Base-by-base conservation (phyloP, 352 stramenopile species). In the Saprolegnia parasitica region DNA sequence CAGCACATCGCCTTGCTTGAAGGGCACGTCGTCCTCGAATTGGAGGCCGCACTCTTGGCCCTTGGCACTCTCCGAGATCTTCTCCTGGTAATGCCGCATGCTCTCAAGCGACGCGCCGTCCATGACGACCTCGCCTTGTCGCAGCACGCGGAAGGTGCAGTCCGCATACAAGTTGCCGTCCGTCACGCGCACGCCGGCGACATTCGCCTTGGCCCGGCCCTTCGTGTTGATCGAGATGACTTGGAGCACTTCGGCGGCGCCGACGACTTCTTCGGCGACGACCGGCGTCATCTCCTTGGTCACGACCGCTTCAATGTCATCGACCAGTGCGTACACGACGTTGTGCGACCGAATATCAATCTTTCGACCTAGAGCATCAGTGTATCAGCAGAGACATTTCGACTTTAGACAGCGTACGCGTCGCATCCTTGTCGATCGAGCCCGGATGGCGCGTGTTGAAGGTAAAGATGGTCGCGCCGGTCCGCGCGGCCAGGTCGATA, bases 41-140 rank as follows among this genome's bases (percentile, higher is more conserved):
- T 96, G 91, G 71, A 99, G 96, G 64, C 98, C 98, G 75, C 97
- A 99, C 76, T 99, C 98, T 71, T 98, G 91, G 60, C 97, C 97
- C 74, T 96, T 90, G 56, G 78, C 87, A 16, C 98, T 90, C 73
- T 96, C 81, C 21, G 90, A 81, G 3, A 97, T 93, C 73, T 98
- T 94, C 50, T 96, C 88, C 74, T 98, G 95, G 75, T 97, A 96
- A 72, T 96, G 86, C 24, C 81, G 82, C 79, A 97, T 93, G 42
- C 89, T 89, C 73, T 86, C 77, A 77, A 92, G 89, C 56, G 77
- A 76, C 62, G 94, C 80, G 67, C 93, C 95, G 55, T 96, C 88
- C 49, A 74, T 75, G 21, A 98, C 83, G 55, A 85, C 91, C 75
- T 97, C 91, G 68, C 96, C 96, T 49, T 98, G 89, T 37, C 96